Conservation (phyloP, 495 filamentous ascomycete species). For the Chaetomidium leptoderma region DNA sequence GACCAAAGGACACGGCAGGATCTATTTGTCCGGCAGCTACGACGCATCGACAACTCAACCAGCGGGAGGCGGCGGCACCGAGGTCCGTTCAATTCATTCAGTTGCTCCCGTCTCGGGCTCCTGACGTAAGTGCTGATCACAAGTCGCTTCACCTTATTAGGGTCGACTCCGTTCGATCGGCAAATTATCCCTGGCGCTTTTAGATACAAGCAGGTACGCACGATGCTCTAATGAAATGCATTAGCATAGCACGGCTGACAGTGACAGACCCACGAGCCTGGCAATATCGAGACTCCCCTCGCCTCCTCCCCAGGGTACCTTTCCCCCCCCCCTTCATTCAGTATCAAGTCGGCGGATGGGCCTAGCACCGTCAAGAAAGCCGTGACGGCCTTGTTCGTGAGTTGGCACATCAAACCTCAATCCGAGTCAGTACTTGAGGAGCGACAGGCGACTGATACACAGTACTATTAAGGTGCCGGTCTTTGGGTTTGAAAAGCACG, state of each 20-base stretch:
- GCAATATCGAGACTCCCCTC: neutral
- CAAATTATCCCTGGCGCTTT: neutral
- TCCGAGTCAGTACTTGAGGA: no score
- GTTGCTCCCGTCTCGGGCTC: no score
- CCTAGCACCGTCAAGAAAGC: neutral
- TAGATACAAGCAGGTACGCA: constrained; percentile 10
- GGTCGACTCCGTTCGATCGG: neutral
- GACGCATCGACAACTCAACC: constrained; percentile 5
- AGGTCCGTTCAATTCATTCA: neutral
- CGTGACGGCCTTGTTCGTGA: constrained; percentile 8
- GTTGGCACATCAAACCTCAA: neutral
- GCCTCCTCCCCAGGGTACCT: neutral
- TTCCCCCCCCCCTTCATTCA: neutral
- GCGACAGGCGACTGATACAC: neutral
- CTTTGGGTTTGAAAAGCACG: constrained; percentile 9
- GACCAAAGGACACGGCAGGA: neutral
- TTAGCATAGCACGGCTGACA: neutral
- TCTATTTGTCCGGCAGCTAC: constrained; percentile 1
- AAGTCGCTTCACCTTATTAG: neutral
- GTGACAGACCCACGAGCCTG: neutral
- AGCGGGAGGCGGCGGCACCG: neutral
- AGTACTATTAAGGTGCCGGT: constrained; percentile 2
- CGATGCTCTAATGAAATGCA: neutral
- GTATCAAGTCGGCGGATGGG: neutral
- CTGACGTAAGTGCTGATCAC: neutral